Evolutionary conservation across 2,329 filamentous ascomycete genomes (phyloP).

Genomic region (Coniochaeta ligniaria): DNA sequence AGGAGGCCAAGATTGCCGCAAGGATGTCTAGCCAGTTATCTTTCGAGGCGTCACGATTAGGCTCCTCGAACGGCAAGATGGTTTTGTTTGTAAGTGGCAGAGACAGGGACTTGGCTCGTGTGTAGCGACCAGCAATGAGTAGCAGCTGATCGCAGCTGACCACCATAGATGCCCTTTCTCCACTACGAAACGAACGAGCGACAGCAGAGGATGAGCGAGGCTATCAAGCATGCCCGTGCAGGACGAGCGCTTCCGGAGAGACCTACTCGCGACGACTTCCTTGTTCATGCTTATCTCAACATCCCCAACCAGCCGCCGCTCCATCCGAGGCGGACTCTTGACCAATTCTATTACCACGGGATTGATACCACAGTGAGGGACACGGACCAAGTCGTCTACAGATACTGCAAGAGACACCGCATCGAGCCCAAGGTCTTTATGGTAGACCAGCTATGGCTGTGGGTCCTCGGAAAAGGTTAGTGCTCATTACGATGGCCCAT

Average conservation of each 20-base stretch:
- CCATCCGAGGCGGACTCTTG: conserved; percentile 55
- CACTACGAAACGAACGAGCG: conserved; percentile 55
- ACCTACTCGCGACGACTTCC: conserved; percentile 31
- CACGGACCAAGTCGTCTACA: conserved; percentile 56
- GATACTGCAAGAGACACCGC: conserved; percentile 35
- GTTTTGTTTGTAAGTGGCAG: conserved; percentile 25
- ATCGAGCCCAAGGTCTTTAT: conserved; percentile 55
- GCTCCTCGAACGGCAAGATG: conserved; percentile 19
- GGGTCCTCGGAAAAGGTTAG: conserved; percentile 41
- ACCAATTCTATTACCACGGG: conserved; percentile 61
- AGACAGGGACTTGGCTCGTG: not conserved
- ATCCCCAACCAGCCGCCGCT: conserved; percentile 32
- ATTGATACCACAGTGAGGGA: conserved; percentile 54
- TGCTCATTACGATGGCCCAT: not conserved
- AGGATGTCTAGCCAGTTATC: conserved; percentile 13
- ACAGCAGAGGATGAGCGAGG: conserved; percentile 47
- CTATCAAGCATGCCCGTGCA: conserved; percentile 29
- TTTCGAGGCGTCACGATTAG: conserved; percentile 20
- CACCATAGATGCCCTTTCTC: conserved; percentile 54
- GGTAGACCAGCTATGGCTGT: conserved; percentile 65
- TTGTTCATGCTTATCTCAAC: conserved; percentile 39
- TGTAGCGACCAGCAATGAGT: not conserved
- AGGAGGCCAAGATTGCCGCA: conserved; percentile 17
- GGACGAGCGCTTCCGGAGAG: conserved; percentile 20
- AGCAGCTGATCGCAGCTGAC: not conserved